Evolutionary conservation across 2,329 filamentous ascomycete genomes (phyloP).

Genomic region (Neoscytalidium dimidiatum): DNA sequence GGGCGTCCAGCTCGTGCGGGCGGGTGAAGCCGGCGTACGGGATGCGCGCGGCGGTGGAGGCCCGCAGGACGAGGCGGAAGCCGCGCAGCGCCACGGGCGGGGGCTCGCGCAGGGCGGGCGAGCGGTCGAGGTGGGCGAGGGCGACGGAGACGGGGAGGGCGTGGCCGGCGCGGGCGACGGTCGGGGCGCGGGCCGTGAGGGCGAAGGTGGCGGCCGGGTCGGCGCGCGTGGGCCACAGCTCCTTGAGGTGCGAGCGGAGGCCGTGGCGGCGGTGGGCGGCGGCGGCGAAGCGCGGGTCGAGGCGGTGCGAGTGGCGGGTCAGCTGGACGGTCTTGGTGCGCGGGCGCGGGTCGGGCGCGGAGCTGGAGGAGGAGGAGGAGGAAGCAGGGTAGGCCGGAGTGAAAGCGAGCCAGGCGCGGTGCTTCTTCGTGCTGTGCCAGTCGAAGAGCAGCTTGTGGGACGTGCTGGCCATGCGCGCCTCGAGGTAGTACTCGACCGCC

Average conservation of each 20-base stretch:
- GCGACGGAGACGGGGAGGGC: conserved; percentile 25
- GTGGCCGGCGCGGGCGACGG: conserved; percentile 24
- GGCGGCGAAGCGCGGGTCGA: conserved; percentile 9
- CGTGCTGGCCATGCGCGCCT: conserved; percentile 24
- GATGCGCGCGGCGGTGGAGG: conserved; percentile 23
- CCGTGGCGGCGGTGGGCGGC: conserved; percentile 18
- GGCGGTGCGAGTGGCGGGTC: conserved; percentile 22
- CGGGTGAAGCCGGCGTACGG: conserved; percentile 18
- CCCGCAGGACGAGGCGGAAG: conserved; percentile 27
- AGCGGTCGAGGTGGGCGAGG: conserved; percentile 30
- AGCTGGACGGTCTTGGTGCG: conserved; percentile 23
- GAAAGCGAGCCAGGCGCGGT: conserved; percentile 23
- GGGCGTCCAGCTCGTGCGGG: background rate
- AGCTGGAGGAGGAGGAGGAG: conserved; percentile 19
- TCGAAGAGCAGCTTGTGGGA: conserved; percentile 23
- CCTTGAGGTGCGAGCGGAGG: conserved; percentile 21
- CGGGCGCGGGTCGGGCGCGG: background rate
- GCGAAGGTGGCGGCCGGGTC: conserved; percentile 23
- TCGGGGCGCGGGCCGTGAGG: conserved; percentile 23
- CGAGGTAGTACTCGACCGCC: conserved; percentile 27
- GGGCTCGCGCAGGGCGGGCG: conserved; percentile 25
- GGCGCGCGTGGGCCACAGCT: conserved; percentile 19
- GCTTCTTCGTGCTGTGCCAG: conserved; percentile 23
- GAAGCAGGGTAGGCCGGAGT: background rate
- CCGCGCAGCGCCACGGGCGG: conserved; percentile 29